A percentile compares a stretch with the other conserved stretches of the same genome.
phyloP scores from a whole-genome alignment of 208 protist species.

The Vickermania ingenoplastis region DNA sequence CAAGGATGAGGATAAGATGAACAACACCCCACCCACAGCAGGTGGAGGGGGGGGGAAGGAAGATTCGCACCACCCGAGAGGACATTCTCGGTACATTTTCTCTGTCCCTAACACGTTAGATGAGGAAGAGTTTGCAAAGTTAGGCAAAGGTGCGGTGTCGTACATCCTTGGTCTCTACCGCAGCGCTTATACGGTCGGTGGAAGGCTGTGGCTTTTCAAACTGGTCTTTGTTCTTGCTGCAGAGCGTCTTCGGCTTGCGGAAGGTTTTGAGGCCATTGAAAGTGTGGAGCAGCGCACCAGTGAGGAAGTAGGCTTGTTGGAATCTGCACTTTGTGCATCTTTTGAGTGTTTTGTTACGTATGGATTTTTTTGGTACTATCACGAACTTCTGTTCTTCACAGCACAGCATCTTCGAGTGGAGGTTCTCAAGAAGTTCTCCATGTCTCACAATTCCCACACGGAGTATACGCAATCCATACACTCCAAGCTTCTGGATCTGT shows the following conservation, averaged over 20 bases:
- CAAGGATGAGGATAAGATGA: background rate
- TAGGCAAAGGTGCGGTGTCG: slow-evolving; percentile 1
- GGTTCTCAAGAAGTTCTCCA: slow-evolving; percentile 9
- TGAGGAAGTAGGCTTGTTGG: background rate
- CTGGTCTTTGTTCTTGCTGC: background rate
- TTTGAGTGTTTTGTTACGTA: slow-evolving; percentile 45
- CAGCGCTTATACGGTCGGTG: background rate
- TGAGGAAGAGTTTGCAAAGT: background rate
- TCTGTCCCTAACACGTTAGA: background rate
- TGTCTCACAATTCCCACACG: background rate
- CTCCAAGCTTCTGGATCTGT: background rate
- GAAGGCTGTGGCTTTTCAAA: background rate
- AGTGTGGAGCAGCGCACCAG: background rate
- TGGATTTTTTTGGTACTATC: slow-evolving; percentile 72
- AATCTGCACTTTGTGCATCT: background rate
- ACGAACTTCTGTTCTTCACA: slow-evolving; percentile 68
- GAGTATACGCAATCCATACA: background rate
- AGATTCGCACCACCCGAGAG: background rate
- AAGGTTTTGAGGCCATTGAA: background rate
- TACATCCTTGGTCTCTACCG: slow-evolving; percentile 1
- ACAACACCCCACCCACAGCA: slow-evolving; percentile 7
- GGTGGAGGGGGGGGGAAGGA: background rate
- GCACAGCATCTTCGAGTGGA: slow-evolving; percentile 38
- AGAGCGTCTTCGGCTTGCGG: background rate
- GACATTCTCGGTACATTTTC: too few species aligned